Evolutionary conservation across 2,329 filamentous ascomycete species (phyloP), one percentile per base, ranked within the genome.

Genomic region (Ceratocystis diversiconidia): DNA sequence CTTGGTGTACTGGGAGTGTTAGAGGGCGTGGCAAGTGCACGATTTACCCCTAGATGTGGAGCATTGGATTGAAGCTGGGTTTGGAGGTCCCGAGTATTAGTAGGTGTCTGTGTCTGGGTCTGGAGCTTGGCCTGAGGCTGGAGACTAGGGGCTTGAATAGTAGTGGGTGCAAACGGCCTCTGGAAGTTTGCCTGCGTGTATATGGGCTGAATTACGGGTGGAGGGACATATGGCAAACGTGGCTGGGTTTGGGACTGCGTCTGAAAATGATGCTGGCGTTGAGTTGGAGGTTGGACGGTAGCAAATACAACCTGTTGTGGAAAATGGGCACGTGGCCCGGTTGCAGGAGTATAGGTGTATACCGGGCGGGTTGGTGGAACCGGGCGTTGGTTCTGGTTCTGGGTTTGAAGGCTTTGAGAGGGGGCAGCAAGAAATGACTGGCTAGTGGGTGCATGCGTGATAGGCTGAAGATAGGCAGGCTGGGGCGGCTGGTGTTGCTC

Each of bases 261-360:
- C 65, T 62, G 61, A 5, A 19, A 22, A 10, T 63, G 25, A 32
- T 36, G 25, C 17, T 55, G 62, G 5, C 22, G 64, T 22, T 66
- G 60, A 2, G 32, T 19, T 22, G 63, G 64, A 15, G 32, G 44
- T 32, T 63, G 62, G 41, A 28, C 12, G n/a, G 46, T 17, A 22
- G 10, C 46, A 55, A 46, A n/a, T 25, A 22, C 6, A 8, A 0
- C 7, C 41, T 48, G 64, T 19, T 61, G 63, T 25, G 52, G 52
- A 17, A 59, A 59, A 10, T 59, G 15, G 5, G n/a, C 52, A 59
- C 28, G 28, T 6, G 52, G 52, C 12, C 52, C 52, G 8, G 52
- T 32, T 3, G 52, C 52, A 19, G 52, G 52, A 5, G 52, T 59
- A 25, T 59, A 59, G 6, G 19, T 52, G 28, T 62, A 62, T 17